Evolutionary conservation across 352 stramenopile species (phyloP).

Genomic region (Plasmopara viticola): DNA sequence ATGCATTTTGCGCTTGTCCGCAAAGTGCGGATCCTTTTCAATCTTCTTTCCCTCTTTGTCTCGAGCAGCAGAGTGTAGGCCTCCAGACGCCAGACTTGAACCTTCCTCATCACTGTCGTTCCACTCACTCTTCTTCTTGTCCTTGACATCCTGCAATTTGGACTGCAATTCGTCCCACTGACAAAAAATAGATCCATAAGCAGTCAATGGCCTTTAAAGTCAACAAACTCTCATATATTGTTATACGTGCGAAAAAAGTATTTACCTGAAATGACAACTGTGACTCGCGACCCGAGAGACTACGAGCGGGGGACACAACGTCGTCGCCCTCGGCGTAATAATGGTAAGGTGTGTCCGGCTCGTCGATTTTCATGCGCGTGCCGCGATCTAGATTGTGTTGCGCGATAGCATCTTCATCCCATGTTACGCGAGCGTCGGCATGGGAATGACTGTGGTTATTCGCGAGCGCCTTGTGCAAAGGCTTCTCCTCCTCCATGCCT

Average conservation of each 20-base stretch:
- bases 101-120: constrained; percentile 47
- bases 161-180: constrained; percentile 67
- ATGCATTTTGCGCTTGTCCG: constrained; percentile 69
- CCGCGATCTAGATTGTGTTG: constrained; percentile 87
- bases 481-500: constrained; percentile 8
- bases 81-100: constrained; percentile 10
- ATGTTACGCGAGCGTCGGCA: constrained; percentile 56
- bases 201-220: background rate
- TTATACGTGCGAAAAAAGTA: background rate
- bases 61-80: constrained; percentile 29
- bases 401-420: constrained; percentile 90
- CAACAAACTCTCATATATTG: no score
- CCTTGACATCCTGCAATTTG: constrained; percentile 53
- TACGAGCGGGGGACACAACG: constrained; percentile 40
- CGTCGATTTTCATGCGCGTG: constrained; percentile 92
- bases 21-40: constrained; percentile 58
- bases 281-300: constrained; percentile 41
- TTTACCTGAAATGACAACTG: constrained; percentile 38
- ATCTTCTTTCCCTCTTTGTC: constrained; percentile 61
- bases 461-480: constrained; percentile 12
- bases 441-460: constrained; percentile 8
- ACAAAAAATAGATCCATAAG: background rate
- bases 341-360: constrained; percentile 90
- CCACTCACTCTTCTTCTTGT: constrained; percentile 52
- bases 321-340: constrained; percentile 48